Base-by-base conservation (phyloP, 306 rosid genomes). In the Castanea crenata region DNA sequence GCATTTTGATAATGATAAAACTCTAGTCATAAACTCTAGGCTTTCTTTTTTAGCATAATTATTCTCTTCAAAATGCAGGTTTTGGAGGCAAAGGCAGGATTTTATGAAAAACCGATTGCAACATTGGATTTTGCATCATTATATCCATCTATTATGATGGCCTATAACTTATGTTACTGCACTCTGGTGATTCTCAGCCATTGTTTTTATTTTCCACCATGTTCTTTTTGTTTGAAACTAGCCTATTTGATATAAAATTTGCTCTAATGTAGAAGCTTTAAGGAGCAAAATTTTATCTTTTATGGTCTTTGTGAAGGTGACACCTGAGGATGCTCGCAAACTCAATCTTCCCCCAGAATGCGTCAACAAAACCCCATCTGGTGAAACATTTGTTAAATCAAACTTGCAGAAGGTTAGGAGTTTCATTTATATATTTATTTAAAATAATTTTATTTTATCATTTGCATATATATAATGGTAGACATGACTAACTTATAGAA, bases 91-190 rank as follows among this genome's bases (percentile, higher is more conserved):
- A 91, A 69, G 76, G 95, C 99, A 65, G 99, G 99, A 78, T 94
- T 86, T 82, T 94, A 90, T 81, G 98, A 92, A 83, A 94, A 92
- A 81, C 99, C 99, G 64, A 94, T 94, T 86, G 98, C 97, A 83
- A 94, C 99, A 27, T 86, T 94, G 86, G 99, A 94, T 88, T 94
- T 94, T 81, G 99, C 99, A 71, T 94, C 99, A 31, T 80, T 94
- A 84, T 94, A 94, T 88, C 99, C 99, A 32, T 94, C 99, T 41
- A 94, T 94, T 71, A 94, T 94, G 99, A 94, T 94, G 99, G 99
- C 99, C 71, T 94, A 94, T 90, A 94, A 94, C 84, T 83, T 94
- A 84, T 94, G 99, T 80, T 94, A 94, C 86, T 94, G 99, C 86
- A 91, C 99, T 78, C 89, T 94, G 97, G 99, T 94, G 88, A 85